phyloP scores from a whole-genome alignment of 2,329 filamentous ascomycete genomes.

The Colletotrichum filicis region DNA sequence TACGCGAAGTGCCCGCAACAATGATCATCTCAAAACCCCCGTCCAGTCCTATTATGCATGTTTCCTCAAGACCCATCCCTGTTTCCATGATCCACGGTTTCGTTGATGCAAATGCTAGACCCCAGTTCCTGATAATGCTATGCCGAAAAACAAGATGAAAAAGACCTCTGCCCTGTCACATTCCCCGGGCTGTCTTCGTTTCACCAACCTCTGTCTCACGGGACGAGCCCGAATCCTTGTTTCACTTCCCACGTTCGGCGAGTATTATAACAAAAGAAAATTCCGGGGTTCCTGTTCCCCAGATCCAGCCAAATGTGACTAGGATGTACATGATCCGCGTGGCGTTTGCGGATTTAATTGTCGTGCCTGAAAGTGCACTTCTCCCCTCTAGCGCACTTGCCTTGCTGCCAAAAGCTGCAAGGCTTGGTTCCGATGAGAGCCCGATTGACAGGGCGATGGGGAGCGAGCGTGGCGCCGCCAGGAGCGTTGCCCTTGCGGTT shows the following conservation, averaged over 20 bases:
- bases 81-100: constrained; percentile 2
- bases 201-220: neutral
- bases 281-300: neutral
- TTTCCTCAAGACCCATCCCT: neutral
- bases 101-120: constrained; percentile 29
- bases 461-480: constrained; percentile 45
- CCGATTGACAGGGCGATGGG: constrained; percentile 61
- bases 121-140: constrained; percentile 20
- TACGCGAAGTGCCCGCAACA: neutral
- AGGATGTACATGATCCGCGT: constrained; percentile 2
- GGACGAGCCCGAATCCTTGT: neutral
- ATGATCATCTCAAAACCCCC: neutral
- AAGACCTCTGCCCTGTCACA: neutral
- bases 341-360: constrained; percentile 6
- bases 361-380: constrained; percentile 81
- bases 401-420: constrained; percentile 77
- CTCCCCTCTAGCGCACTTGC: constrained; percentile 78
- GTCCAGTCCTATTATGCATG: constrained; percentile 8
- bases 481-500: constrained; percentile 49
- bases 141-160: constrained; percentile 9
- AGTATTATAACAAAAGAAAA: constrained; percentile 5
- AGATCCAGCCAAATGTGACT: neutral
- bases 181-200: neutral
- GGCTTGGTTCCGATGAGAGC: constrained; percentile 73
- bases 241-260: neutral